Evolutionary conservation across 177 flowering plant genomes (phyloP), one percentile per base, ranked within the genome.

Genomic region (Vitis hybrid): DNA sequence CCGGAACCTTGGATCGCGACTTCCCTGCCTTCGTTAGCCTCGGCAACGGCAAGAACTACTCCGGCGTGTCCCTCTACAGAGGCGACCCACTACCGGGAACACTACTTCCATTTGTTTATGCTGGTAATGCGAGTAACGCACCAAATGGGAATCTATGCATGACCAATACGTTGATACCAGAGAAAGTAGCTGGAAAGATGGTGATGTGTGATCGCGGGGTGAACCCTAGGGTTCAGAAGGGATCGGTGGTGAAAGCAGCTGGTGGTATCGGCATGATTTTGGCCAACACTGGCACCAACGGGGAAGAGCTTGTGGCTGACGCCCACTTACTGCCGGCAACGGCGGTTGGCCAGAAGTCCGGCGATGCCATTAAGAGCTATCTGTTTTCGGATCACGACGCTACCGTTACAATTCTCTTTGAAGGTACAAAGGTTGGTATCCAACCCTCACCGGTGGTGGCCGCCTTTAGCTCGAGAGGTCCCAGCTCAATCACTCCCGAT

Each of bases 381-480:
- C 24, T 86, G 27, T 64, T 67, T 15, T 64, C 85, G 0, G 86
- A 82, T 52, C 63, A 80, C 0, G 77, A 80, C 11, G 87, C 94
- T 7, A 88, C 84, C 1, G 90, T 69, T 11, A 80, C 82, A 7
- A 81, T 89, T 50, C 19, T 75, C 1, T 85, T 83, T 10, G 83
- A 83, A 67, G 94, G 89, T 2, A 89, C 94, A 3, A 83, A 85
- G 62, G 69, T 89, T 2, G 87, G 88, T 4, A 66, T 89, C 46
- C 70, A 81, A 56, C 94, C 94, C 1, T 86, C 94, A 0, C 94
- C 94, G 32, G 89, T 89, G 51, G 90, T 89, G 9, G 94, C 91
- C 6, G 88, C 89, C 2, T 89, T 89, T 67, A 88, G 91, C 65
- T 87, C 93, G 1, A 66, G 93, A n/a, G 93, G 93, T 0, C 93